These are phyloP conservation scores for Avena insularis DNA, from an alignment of 176 grass and related monocot species.

Conservation along the genomic window DNA sequence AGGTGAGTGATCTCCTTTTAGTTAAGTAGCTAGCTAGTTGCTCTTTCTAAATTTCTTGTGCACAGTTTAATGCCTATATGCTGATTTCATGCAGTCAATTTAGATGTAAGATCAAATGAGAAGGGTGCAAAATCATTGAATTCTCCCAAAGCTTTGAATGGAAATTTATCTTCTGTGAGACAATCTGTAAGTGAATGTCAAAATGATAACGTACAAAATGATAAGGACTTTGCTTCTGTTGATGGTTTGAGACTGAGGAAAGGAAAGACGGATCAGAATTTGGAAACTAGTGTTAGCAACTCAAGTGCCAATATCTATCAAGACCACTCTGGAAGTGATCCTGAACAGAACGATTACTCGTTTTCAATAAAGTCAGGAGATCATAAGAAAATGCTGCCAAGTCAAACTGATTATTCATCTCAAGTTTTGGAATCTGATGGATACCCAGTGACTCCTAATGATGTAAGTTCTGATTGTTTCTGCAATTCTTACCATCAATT, in stretches of 20 bases:
- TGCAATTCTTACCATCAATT: slow-evolving; percentile 23
- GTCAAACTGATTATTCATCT: slow-evolving; percentile 56
- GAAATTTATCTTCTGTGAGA: slow-evolving; percentile 47
- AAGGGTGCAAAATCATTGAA: slow-evolving; percentile 56
- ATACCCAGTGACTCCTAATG: slow-evolving; percentile 53
- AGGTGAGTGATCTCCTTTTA: slow-evolving; percentile 48
- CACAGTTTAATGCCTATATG: slow-evolving; percentile 19
- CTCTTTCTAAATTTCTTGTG: slow-evolving; percentile 19
- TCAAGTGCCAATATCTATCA: slow-evolving; percentile 50
- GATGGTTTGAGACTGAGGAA: slow-evolving; percentile 79
- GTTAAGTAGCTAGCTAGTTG: slow-evolving; percentile 4
- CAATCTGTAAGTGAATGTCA: slow-evolving; percentile 46
- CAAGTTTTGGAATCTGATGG: slow-evolving; percentile 63
- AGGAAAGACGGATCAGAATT: slow-evolving; percentile 44
- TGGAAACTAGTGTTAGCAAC: slow-evolving; percentile 38
- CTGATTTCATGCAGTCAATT: slow-evolving; percentile 61
- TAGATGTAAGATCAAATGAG: slow-evolving; percentile 73
- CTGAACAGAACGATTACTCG: slow-evolving; percentile 67
- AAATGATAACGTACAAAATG: slow-evolving; percentile 40
- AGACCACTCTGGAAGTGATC: slow-evolving; percentile 69
- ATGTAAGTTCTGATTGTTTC: slow-evolving; percentile 62
- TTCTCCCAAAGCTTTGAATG: slow-evolving; percentile 54
- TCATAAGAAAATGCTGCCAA: slow-evolving; percentile 46
- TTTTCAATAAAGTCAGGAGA: slow-evolving; percentile 61
- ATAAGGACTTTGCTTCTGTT: slow-evolving; percentile 41